phyloP scores from a whole-genome alignment of 805 yeast genomes.

The Wickerhamomyces xylosicus region DNA sequence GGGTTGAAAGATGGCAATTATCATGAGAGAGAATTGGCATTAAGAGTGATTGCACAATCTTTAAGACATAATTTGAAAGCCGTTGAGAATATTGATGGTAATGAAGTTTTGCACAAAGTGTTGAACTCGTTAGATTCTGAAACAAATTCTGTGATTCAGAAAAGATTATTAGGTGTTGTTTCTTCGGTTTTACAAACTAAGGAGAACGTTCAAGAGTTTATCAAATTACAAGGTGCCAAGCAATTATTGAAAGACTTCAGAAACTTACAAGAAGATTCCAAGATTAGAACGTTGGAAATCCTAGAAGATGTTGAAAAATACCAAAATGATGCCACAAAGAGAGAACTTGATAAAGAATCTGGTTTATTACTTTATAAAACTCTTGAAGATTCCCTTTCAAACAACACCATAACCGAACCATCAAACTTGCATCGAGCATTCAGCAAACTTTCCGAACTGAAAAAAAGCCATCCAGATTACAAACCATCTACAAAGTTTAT shows the following conservation, averaged over 20 bases:
- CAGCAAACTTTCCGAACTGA: slow-evolving; percentile 25
- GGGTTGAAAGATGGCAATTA: slow-evolving; percentile 8
- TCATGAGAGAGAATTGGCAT: slow-evolving; percentile 36
- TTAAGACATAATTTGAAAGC: slow-evolving; percentile 70
- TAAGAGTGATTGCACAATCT: slow-evolving; percentile 54
- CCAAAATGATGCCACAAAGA: slow-evolving; percentile 2
- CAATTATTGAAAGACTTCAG: slow-evolving; percentile 18
- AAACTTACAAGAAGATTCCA: slow-evolving; percentile 17
- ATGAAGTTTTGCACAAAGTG: slow-evolving; percentile 5
- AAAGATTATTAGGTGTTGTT: slow-evolving; percentile 41
- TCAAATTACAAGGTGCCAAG: slow-evolving; percentile 10
- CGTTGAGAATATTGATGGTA: slow-evolving; percentile 23
- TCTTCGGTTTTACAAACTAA: slow-evolving; percentile 32
- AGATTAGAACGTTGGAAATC: slow-evolving; percentile 32
- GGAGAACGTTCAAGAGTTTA: slow-evolving; percentile 21
- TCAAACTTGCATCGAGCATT: slow-evolving; percentile 33
- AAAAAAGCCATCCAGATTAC: slow-evolving; percentile 20
- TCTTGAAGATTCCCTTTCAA: slow-evolving; percentile 16
- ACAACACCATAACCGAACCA: slow-evolving; percentile 23
- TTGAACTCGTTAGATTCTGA: slow-evolving; percentile 5
- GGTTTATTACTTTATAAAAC: slow-evolving; percentile 7
- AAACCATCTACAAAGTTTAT: slow-evolving; percentile 32
- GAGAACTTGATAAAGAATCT: slow-evolving; percentile 7
- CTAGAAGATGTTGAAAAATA: slow-evolving; percentile 30
- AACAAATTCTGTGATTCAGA: slow-evolving; percentile 27